A percentile compares a stretch with the other conserved stretches of the same genome.
Conservation (phyloP, 2,329 filamentous ascomycete species). For the Cadophora gregata region DNA sequence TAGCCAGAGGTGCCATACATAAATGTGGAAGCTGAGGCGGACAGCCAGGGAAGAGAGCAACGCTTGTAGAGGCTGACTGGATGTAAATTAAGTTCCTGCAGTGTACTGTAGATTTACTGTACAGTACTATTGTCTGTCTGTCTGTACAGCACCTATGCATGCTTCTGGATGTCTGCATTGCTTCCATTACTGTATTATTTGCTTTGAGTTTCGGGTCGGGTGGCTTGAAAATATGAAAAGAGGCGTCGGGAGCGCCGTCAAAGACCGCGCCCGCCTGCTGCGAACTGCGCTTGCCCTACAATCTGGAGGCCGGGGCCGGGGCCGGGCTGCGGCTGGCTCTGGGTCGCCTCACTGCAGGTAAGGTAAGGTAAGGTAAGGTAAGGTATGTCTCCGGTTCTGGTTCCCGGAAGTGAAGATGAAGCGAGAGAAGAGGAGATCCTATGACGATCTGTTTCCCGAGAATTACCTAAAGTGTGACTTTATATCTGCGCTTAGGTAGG, state of each 20-base stretch:
- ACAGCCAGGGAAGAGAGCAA: not conserved
- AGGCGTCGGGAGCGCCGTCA: not conserved
- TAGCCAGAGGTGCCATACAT: not conserved
- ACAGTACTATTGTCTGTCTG: not conserved
- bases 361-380: too few species aligned
- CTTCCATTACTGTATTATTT: not conserved
- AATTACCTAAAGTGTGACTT: too few species aligned
- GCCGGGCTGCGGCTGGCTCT: not conserved
- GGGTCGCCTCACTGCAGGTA: not conserved
- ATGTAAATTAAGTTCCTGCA: too few species aligned
- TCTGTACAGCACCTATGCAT: too few species aligned
- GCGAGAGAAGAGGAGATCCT: not conserved
- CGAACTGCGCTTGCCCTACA: too few species aligned
- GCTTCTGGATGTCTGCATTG: too few species aligned
- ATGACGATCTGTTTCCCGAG: not conserved
- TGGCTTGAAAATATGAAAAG: not conserved
- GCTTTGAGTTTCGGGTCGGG: conserved; percentile 3
- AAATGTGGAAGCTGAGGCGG: not conserved
- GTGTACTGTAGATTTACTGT: not conserved
- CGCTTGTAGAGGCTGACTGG: not conserved
- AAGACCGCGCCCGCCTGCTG: not conserved
- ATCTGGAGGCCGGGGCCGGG: too few species aligned
- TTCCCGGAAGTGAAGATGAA: not conserved
- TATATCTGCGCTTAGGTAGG: too few species aligned
- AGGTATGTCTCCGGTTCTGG: not conserved